Evolutionary conservation across 176 grass and related monocot genomes (phyloP).

Genomic region (Raddia guianensis): DNA sequence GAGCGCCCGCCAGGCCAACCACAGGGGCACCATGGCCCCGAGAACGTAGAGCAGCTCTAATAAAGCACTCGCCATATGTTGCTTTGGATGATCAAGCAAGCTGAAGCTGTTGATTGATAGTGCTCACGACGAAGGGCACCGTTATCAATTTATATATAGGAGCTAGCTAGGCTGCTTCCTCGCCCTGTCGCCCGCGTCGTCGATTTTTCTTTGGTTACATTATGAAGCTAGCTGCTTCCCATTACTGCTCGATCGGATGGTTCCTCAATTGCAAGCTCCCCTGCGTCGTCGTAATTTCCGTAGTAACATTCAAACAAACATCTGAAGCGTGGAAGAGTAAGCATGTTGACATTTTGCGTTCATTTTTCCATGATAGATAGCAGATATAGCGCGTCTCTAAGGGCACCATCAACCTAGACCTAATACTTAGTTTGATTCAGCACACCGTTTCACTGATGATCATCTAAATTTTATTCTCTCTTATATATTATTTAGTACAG

Average conservation of each 20-base stretch:
- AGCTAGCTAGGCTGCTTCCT: not conserved
- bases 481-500: too few relatives aligned
- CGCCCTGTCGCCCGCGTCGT: not conserved
- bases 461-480: too few relatives aligned
- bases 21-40: not conserved
- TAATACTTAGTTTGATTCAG: too few relatives aligned
- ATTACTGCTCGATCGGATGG: not conserved
- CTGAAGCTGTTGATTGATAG: not conserved
- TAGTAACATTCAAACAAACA: not conserved
- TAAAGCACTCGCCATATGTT: not conserved
- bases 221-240: conserved; percentile 8
- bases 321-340: not conserved
- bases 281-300: not conserved
- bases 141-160: conserved; percentile 1
- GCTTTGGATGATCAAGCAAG: not conserved
- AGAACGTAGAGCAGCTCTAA: not conserved
- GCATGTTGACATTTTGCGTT: not conserved
- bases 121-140: not conserved
- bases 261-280: not conserved
- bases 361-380: not conserved
- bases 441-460: too few relatives aligned
- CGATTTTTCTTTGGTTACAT: conserved; percentile 9
- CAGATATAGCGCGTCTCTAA: too few relatives aligned
- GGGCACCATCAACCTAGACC: too few relatives aligned
- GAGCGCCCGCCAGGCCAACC: conserved; percentile 20